Percentiles rank a stretch among this genome's conserved stretches.
Conservation (phyloP, 148 eudicot genomes). For the Amaranthus palmeri region DNA sequence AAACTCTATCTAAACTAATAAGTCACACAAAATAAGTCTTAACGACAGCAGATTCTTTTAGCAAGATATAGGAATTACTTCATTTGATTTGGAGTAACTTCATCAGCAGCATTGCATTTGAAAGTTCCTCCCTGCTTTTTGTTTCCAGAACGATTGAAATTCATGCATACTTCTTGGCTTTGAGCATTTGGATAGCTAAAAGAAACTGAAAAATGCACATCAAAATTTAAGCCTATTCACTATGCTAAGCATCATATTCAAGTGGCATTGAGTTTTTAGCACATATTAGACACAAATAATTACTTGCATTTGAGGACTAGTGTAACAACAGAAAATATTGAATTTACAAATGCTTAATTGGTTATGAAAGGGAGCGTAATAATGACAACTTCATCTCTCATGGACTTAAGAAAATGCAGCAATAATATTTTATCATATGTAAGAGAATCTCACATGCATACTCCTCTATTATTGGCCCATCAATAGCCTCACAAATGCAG, state of each 20-base stretch:
- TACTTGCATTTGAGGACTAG: background rate
- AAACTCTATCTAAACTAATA: background rate
- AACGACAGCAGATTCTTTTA: background rate
- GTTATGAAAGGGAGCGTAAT: background rate
- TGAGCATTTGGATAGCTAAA: conserved; percentile 71
- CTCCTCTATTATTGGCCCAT: conserved; percentile 88
- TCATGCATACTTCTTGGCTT: conserved; percentile 84
- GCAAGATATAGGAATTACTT: conserved; percentile 36
- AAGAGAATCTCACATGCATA: conserved; percentile 55
- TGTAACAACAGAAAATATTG: background rate
- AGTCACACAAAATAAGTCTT: background rate
- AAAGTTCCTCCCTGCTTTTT: conserved; percentile 81
- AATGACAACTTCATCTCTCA: background rate
- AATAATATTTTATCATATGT: background rate
- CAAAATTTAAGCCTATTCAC: background rate
- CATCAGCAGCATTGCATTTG: conserved; percentile 56
- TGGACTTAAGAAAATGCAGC: background rate
- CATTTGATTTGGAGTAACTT: conserved; percentile 89
- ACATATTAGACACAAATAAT: conserved; percentile 2
- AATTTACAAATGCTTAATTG: background rate
- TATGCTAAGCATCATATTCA: background rate
- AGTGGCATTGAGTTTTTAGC: background rate
- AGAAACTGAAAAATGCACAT: conserved; percentile 51
- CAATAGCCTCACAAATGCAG: conserved; percentile 70
- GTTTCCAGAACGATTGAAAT: conserved; percentile 67